These are phyloP conservation scores for Lipomyces starkeyi DNA, from an alignment of 805 yeast genomes.

Conservation along the genomic window DNA sequence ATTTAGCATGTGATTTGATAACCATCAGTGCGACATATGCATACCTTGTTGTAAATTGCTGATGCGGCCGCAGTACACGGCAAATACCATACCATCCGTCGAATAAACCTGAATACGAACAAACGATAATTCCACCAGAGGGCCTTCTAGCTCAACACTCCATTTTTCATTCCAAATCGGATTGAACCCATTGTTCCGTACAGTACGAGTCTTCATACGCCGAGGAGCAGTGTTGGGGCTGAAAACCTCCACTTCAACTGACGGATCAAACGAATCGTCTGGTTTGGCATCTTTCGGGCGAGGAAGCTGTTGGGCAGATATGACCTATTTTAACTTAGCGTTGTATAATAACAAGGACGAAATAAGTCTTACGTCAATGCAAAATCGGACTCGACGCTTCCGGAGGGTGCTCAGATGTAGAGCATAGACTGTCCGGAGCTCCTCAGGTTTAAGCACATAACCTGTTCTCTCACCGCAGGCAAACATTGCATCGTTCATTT, in stretches of 20 bases:
- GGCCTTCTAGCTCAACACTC: conserved; percentile 50
- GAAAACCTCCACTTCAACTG: conserved; percentile 61
- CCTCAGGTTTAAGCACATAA: conserved; percentile 75
- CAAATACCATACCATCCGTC: conserved; percentile 52
- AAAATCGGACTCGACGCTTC: conserved; percentile 4
- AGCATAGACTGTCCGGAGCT: conserved; percentile 43
- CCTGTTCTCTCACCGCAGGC: conserved; percentile 66
- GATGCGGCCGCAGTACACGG: conserved; percentile 65
- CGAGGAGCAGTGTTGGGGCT: conserved; percentile 14
- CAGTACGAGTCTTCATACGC: conserved; percentile 44
- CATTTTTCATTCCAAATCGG: conserved; percentile 77
- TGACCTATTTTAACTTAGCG: conserved; percentile 43
- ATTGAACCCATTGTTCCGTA: conserved; percentile 79
- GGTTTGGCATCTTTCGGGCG: conserved; percentile 60
- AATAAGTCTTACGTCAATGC: conserved; percentile 4
- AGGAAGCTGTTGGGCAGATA: conserved; percentile 89
- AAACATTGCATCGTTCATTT: conserved; percentile 80
- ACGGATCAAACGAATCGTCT: conserved; percentile 62
- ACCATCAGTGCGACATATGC: neutral
- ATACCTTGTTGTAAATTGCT: conserved; percentile 69
- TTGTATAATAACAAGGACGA: neutral
- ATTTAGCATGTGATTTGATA: too few relatives aligned
- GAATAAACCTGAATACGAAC: conserved; percentile 46
- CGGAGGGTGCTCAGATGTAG: conserved; percentile 2
- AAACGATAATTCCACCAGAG: conserved; percentile 46